phyloP scores from a whole-genome alignment of 192 early-diverging fungal species.

The Umbelopsis sp. region DNA sequence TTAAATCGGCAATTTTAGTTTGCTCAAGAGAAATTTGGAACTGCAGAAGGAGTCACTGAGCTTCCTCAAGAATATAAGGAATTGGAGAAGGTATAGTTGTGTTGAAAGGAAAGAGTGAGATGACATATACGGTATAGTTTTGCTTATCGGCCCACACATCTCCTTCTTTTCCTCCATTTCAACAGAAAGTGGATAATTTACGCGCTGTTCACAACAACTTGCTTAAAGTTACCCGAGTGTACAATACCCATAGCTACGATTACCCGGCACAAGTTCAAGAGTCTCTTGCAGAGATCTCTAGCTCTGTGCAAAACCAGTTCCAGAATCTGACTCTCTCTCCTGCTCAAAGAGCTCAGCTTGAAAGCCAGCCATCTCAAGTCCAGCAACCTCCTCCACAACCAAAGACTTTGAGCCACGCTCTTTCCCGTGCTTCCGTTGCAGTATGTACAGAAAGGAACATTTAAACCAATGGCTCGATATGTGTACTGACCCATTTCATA shows the following conservation, averaged over 20 bases:
- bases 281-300: conserved; percentile 71
- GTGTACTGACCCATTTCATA: conserved; percentile 59
- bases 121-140: not conserved
- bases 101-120: not conserved
- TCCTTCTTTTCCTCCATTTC: too few relatives aligned
- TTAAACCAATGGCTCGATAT: conserved; percentile 63
- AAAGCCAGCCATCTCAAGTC: conserved; percentile 30
- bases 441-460: not conserved
- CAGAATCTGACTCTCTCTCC: conserved; percentile 52
- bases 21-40: conserved; percentile 88
- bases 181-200: conserved; percentile 78
- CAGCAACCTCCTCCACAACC: conserved; percentile 44
- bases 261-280: conserved; percentile 72
- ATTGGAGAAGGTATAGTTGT: conserved; percentile 74
- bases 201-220: conserved; percentile 69
- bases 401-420: conserved; percentile 72
- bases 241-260: conserved; percentile 75
- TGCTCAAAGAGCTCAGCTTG: conserved; percentile 49
- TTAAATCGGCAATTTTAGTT: conserved; percentile 66
- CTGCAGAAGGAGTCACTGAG: conserved; percentile 81
- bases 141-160: conserved; percentile 14
- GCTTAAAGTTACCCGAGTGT: conserved; percentile 73
- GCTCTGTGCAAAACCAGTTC: conserved; percentile 65
- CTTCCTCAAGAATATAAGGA: conserved; percentile 93
- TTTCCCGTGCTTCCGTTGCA: conserved; percentile 65